phyloP scores from a whole-genome alignment of 2,329 filamentous ascomycete species.

The Penicillium sclerotigenum region DNA sequence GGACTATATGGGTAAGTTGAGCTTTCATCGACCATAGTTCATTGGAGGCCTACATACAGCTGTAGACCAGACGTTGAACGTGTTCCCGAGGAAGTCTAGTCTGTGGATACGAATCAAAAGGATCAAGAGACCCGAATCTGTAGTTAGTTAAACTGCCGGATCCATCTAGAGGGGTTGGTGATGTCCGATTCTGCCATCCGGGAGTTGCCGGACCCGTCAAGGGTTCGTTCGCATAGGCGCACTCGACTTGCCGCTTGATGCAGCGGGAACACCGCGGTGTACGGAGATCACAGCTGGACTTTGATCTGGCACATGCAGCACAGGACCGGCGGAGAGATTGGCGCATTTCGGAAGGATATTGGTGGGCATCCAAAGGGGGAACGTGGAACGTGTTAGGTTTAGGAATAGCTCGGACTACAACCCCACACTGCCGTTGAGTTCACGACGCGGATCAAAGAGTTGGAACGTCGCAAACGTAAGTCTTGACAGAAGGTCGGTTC shows the following conservation, averaged over 20 bases:
- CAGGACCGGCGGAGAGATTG: conserved; percentile 58
- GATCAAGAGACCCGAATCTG: conserved; percentile 47
- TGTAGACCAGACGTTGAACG: conserved; percentile 56
- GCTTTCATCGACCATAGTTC: not conserved
- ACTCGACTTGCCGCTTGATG: conserved; percentile 47
- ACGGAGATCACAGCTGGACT: conserved; percentile 55
- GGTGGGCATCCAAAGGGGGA: not conserved
- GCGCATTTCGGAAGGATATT: conserved; percentile 44
- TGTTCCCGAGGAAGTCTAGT: conserved; percentile 52
- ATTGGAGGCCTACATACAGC: conserved; percentile 44
- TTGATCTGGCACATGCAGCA: conserved; percentile 54
- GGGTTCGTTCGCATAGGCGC: conserved; percentile 56
- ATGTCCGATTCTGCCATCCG: conserved; percentile 8
- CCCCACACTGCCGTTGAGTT: not conserved
- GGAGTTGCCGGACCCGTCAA: conserved; percentile 31
- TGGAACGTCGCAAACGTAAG: not conserved
- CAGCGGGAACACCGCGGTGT: conserved; percentile 57
- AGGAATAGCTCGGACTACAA: not conserved
- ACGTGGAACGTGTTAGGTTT: not conserved
- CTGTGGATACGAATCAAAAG: conserved; percentile 56
- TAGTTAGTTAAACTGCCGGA: conserved; percentile 22
- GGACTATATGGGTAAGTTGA: conserved; percentile 42
- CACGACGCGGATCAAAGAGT: not conserved
- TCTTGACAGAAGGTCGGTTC: not conserved
- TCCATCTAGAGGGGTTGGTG: conserved; percentile 1